Conservation (phyloP, 2,329 filamentous ascomycete species). For the Pseudogymnoascus destructans region DNA sequence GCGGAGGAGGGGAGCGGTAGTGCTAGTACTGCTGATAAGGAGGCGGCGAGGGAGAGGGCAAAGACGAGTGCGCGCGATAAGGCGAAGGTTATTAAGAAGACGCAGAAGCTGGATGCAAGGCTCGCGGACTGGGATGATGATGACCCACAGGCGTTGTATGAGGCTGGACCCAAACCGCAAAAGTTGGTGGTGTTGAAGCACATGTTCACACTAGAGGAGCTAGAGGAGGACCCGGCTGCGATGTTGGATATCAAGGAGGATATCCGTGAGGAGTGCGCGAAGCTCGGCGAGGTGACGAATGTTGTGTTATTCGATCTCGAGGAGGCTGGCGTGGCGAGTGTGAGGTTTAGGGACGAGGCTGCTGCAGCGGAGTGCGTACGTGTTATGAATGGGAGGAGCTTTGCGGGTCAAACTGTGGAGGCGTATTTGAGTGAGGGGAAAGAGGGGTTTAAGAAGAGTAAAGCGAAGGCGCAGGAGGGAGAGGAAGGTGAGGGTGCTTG, state of each 20-base stretch:
- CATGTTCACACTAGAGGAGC: conserved; percentile 80
- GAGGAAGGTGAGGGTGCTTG: neutral
- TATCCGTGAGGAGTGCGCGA: conserved; percentile 77
- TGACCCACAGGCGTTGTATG: conserved; percentile 48
- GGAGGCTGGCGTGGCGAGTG: conserved; percentile 67
- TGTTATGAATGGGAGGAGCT: conserved; percentile 68
- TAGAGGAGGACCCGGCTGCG: conserved; percentile 72
- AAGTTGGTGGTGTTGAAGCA: conserved; percentile 79
- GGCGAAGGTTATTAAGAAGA: conserved; percentile 82
- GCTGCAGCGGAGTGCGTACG: conserved; percentile 60
- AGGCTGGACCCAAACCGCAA: conserved; percentile 43
- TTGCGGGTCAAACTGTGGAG: conserved; percentile 57
- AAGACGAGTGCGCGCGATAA: conserved; percentile 53
- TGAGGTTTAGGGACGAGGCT: conserved; percentile 63
- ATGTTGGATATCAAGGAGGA: conserved; percentile 90
- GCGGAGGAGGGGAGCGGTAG: conserved; percentile 32
- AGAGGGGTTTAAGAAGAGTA: conserved; percentile 61
- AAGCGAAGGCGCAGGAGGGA: conserved; percentile 33
- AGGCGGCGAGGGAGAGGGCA: conserved; percentile 35
- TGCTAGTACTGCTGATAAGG: conserved; percentile 19
- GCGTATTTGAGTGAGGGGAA: conserved; percentile 58
- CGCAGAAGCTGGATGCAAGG: conserved; percentile 81
- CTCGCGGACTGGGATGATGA: conserved; percentile 95
- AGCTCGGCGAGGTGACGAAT: conserved; percentile 78
- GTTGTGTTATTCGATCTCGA: conserved; percentile 85